A percentile compares a stretch with the other conserved stretches of the same genome.
Conservation (phyloP, 768 basidiomycete genomes). For the Scleroderma bovista region DNA sequence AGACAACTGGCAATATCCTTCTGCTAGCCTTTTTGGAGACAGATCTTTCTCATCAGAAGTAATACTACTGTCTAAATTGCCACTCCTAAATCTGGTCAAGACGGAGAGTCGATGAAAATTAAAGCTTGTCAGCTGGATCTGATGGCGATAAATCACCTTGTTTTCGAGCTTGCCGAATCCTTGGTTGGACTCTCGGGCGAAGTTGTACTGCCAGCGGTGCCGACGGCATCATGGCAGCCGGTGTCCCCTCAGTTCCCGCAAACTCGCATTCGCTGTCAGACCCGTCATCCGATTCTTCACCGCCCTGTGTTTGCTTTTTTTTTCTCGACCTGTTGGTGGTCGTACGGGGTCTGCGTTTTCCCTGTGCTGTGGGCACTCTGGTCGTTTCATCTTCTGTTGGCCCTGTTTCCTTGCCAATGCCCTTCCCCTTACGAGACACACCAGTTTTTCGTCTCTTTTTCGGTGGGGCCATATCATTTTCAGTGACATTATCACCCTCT, state of each 20-base stretch:
- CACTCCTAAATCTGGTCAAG: neutral
- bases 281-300: constrained; percentile 3
- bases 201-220: constrained; percentile 27
- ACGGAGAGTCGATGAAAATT: neutral
- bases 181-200: constrained; percentile 39
- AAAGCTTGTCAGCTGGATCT: neutral
- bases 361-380: neutral
- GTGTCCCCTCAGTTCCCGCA: constrained; percentile 4
- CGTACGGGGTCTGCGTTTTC: neutral
- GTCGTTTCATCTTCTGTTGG: neutral
- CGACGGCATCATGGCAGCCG: constrained; percentile 7
- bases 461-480: constrained; percentile 19
- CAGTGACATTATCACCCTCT: constrained; percentile 24
- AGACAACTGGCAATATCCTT: neutral
- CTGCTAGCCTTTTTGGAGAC: neutral
- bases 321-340: neutral
- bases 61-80: neutral
- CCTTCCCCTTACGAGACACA: constrained; percentile 10
- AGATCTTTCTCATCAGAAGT: neutral
- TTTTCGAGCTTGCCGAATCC: constrained; percentile 8
- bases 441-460: constrained; percentile 24
- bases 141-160: neutral
- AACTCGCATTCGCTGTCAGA: constrained; percentile 17
- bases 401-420: neutral
- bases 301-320: neutral